A percentile compares a stretch with the other conserved stretches of the same genome.
These are phyloP conservation scores for Metschnikowia peoriensis DNA, from an alignment of 805 yeast genomes.

Conservation along the genomic window DNA sequence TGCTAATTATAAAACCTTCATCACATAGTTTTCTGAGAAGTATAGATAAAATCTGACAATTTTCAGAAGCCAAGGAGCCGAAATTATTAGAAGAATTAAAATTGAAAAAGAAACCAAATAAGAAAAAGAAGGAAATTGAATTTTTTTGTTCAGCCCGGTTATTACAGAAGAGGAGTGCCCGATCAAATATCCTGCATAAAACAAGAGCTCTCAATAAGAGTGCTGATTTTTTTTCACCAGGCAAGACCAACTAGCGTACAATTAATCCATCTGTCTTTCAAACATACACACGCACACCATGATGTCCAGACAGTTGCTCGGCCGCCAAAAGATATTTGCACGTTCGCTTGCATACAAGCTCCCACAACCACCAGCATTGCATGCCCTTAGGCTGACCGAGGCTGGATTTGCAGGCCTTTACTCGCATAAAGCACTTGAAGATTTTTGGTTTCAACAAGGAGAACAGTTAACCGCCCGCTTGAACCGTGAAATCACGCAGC, in stretches of 20 bases:
- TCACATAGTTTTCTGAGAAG: too few species aligned
- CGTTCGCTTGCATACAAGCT: constrained; percentile 32
- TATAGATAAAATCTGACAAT: too few species aligned
- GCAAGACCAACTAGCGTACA: not conserved
- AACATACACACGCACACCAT: not conserved
- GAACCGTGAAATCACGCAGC: constrained; percentile 33
- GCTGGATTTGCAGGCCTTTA: constrained; percentile 50
- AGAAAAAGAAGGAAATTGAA: too few species aligned
- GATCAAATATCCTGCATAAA: not conserved
- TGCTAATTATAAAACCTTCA: too few species aligned
- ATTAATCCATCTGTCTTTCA: too few species aligned
- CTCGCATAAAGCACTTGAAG: constrained; percentile 45
- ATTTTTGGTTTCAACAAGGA: constrained; percentile 50
- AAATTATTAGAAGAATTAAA: too few species aligned
- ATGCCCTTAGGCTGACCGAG: constrained; percentile 24
- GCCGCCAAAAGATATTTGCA: not conserved
- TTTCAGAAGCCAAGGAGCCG: too few species aligned
- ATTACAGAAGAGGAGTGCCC: too few species aligned
- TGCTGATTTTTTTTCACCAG: not conserved
- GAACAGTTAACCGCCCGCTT: constrained; percentile 37
- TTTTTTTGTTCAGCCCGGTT: too few species aligned
- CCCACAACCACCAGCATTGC: constrained; percentile 32
- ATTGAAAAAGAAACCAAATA: too few species aligned
- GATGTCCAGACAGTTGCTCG: constrained; percentile 2
- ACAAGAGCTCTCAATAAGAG: not conserved